Evolutionary conservation across 2,329 filamentous ascomycete species (phyloP).

Genomic region (Neonectria faginata): DNA sequence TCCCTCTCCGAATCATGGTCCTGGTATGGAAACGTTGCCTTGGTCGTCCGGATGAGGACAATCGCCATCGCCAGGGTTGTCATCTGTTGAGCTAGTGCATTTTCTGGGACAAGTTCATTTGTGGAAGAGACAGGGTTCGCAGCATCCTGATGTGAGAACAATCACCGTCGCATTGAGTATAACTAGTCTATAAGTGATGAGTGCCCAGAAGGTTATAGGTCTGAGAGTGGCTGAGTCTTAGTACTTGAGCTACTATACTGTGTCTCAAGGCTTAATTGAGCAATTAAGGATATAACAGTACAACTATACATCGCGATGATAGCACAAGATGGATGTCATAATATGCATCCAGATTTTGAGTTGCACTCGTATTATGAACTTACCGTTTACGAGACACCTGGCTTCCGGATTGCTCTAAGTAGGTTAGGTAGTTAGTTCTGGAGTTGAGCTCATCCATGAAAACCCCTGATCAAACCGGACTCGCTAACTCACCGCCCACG

Average conservation of each 20-base stretch:
- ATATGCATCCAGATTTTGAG: too few species aligned
- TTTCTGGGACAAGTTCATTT: too few species aligned
- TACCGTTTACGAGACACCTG: too few species aligned
- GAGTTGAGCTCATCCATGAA: not conserved
- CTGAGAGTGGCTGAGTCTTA: not conserved
- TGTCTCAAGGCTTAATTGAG: not conserved
- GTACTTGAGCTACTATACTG: not conserved
- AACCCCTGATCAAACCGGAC: not conserved
- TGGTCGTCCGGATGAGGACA: not conserved
- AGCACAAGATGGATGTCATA: not conserved
- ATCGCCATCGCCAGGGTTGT: not conserved
- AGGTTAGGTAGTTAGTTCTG: not conserved
- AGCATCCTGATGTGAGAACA: not conserved
- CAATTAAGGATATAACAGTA: not conserved
- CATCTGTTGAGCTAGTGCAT: not conserved
- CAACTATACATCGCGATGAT: not conserved
- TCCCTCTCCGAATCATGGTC: too few species aligned
- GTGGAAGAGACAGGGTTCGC: not conserved
- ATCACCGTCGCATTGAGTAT: not conserved
- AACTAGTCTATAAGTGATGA: not conserved
- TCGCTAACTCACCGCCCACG: conserved; percentile 1
- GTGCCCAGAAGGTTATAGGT: not conserved
- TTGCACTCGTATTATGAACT: too few species aligned
- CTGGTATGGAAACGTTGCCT: not conserved
- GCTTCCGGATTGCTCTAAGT: too few species aligned